Conservation (phyloP, 495 filamentous ascomycete species). For the Patellaria atrata region DNA sequence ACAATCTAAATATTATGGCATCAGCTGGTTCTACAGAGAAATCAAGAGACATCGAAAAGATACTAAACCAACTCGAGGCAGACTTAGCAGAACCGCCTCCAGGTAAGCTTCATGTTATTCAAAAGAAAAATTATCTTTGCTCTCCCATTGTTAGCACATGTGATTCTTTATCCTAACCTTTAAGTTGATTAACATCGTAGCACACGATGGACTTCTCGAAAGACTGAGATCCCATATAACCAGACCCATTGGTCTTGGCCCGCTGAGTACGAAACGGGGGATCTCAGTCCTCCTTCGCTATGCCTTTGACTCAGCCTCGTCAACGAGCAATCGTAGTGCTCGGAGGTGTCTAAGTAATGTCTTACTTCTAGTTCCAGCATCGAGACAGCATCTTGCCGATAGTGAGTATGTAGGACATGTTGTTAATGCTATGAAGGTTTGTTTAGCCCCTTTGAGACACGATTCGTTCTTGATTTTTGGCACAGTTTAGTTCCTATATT, state of each 20-base stretch:
- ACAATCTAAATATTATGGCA: too few relatives aligned
- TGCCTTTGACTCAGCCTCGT: conserved; percentile 2
- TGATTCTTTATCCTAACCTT: not conserved
- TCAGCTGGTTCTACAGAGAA: conserved; percentile 1
- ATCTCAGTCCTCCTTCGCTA: conserved; percentile 1
- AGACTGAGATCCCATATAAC: conserved; percentile 2
- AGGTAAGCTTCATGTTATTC: not conserved
- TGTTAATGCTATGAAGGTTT: conserved; percentile 2
- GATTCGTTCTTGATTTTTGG: not conserved
- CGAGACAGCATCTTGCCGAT: not conserved
- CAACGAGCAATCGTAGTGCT: conserved; percentile 1
- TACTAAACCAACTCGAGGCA: conserved; percentile 1
- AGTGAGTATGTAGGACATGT: not conserved
- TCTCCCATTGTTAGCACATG: not conserved
- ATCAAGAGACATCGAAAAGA: conserved; percentile 1
- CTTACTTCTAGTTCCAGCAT: conserved; percentile 1
- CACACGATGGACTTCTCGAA: conserved; percentile 1
- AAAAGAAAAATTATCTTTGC: not conserved
- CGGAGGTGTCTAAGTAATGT: conserved; percentile 1
- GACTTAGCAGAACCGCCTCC: conserved; percentile 1
- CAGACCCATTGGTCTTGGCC: not conserved
- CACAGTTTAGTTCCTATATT: too few relatives aligned
- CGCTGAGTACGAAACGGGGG: conserved; percentile 1
- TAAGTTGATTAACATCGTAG: not conserved
- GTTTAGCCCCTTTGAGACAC: not conserved